Evolutionary conservation across 345 rosid species (phyloP), one percentile per base, ranked within the genome.

Genomic region (Noccaea caerulescens): DNA sequence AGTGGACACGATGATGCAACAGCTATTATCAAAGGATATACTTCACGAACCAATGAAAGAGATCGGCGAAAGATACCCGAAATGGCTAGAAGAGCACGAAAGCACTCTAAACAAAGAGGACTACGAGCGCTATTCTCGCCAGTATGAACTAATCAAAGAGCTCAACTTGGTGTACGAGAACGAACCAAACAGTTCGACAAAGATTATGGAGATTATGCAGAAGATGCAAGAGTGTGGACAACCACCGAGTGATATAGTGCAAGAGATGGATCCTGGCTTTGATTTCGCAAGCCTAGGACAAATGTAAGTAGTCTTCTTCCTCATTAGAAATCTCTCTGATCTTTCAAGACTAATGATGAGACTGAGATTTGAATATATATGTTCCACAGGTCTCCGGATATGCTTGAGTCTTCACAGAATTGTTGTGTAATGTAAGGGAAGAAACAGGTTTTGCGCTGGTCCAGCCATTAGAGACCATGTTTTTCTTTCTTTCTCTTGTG

Each of bases 181-280:
- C 10, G 98, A 95, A 54, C 85, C 97, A 18, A 77, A 71, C 64
- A 84, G 81, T 81, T 88, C 83, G 71, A 86, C 83, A 75, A 92
- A 81, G 87, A 90, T 95, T 27, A 84, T 87, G 53, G 97, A 92
- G 57, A 90, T 95, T 18, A 88, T 95, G 99, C 99, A 89, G 83
- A 92, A 89, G 76, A 92, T 95, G 99, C 99, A 95, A 81, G 99
- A 95, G 63, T 95, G 97, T 53, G 99, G 99, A 46, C 97, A 95
- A 68, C 98, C 99, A 43, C 99, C 99, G 2, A 84, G 84, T 58
- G 98, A 95, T 53, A 90, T 95, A 63, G 87, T 95, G 59, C 93
- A 85, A 68, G 97, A 92, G 85, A 84, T 95, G 66, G 84, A 90
- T 69, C 98, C 96, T 47, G 97, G 93, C 27, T 86, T 92, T 39